Conservation (phyloP, 108 stramenopile species). For the Fistulifera solaris region DNA sequence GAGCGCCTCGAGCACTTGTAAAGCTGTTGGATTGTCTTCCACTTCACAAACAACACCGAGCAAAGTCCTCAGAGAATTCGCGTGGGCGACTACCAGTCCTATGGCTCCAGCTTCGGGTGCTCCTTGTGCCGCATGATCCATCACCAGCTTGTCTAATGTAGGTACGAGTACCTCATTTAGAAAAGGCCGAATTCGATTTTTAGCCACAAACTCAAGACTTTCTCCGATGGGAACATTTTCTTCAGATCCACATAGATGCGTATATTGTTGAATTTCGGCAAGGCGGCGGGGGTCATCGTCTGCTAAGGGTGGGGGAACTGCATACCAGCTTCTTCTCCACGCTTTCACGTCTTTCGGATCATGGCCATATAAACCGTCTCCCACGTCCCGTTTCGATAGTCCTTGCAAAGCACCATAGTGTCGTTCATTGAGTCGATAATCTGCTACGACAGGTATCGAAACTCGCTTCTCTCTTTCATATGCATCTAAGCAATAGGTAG, state of each 20-base stretch:
- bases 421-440: slow-evolving; percentile 47
- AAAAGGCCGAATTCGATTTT: slow-evolving; percentile 39
- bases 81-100: slow-evolving; percentile 50
- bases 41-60: slow-evolving; percentile 47
- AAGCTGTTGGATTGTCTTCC: slow-evolving; percentile 29
- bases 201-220: slow-evolving; percentile 41
- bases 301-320: slow-evolving; percentile 32
- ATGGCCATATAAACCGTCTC: slow-evolving; percentile 42
- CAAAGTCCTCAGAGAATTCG: slow-evolving; percentile 46
- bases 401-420: slow-evolving; percentile 55
- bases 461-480: slow-evolving; percentile 39
- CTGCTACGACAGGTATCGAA: slow-evolving; percentile 40
- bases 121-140: slow-evolving; percentile 1
- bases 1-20: slow-evolving; percentile 33
- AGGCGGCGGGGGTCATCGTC: slow-evolving; percentile 37
- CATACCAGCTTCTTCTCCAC: slow-evolving; percentile 49
- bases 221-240: slow-evolving; percentile 42
- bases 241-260: slow-evolving; percentile 27
- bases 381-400: slow-evolving; percentile 38
- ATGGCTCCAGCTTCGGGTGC: slow-evolving; percentile 22
- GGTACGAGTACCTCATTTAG: slow-evolving; percentile 33
- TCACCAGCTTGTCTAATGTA: slow-evolving; percentile 10
- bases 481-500: slow-evolving; percentile 46
- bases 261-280: slow-evolving; percentile 24
- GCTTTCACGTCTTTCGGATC: slow-evolving; percentile 19